phyloP scores from a whole-genome alignment of 1,139 yeast genomes.

The Geotrichum fermentans region DNA sequence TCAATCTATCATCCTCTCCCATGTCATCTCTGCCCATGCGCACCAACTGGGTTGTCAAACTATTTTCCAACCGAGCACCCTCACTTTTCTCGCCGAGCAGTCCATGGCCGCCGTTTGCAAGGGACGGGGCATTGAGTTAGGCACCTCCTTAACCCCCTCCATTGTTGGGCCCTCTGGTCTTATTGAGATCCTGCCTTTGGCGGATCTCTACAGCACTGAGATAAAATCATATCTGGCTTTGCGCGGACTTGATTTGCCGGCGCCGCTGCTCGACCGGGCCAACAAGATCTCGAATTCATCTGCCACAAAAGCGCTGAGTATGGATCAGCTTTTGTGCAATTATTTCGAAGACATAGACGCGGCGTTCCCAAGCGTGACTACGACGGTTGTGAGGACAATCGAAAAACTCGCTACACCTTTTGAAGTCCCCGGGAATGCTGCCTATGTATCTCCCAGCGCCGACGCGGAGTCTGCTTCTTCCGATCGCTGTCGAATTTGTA shows the following conservation, averaged over 20 bases:
- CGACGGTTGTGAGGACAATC: constrained; percentile 90
- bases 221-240: constrained; percentile 50
- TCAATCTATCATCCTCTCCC: constrained; percentile 45
- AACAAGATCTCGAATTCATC: not conserved
- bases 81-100: constrained; percentile 79
- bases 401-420: constrained; percentile 59
- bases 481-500: constrained; percentile 32
- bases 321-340: constrained; percentile 68
- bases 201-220: constrained; percentile 69
- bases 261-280: not conserved
- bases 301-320: constrained; percentile 61
- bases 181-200: constrained; percentile 58
- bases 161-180: constrained; percentile 26
- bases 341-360: constrained; percentile 72
- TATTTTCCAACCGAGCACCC: constrained; percentile 68
- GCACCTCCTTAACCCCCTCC: constrained; percentile 27
- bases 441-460: constrained; percentile 15
- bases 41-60: constrained; percentile 47
- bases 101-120: constrained; percentile 77
- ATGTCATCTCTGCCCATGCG: constrained; percentile 48
- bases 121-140: constrained; percentile 77
- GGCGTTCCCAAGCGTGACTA: constrained; percentile 85
- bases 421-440: constrained; percentile 13
- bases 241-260: constrained; percentile 33
- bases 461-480: constrained; percentile 16